Base-by-base conservation (phyloP, 2,329 filamentous ascomycete genomes). In the Paraphaeosphaeria sporulosa region DNA sequence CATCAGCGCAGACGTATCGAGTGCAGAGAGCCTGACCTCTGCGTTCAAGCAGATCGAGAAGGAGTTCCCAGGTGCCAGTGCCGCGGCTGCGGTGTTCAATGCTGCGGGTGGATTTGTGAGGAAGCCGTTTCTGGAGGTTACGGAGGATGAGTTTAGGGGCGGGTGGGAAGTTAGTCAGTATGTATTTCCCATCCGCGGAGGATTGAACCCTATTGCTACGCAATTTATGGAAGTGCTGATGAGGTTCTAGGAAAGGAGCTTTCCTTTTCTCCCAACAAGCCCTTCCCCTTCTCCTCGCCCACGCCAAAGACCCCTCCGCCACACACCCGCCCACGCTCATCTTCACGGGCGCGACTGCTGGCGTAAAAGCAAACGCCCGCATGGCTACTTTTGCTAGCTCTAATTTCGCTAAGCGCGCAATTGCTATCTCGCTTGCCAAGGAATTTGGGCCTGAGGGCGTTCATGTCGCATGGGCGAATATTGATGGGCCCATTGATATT, bases 391-490 rank as follows among this genome's bases (percentile, higher is more conserved):
- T 97, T 71, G 90, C 92, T 0, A 86, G 88, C 2, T 90, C 89
- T 30, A 96, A 96, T 75, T 96, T 92, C 73, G 92, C 91, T 3
- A 80, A 90, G 67, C 84, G 93, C 36, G 92, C 89, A 0, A 78
- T 96, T 53, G 84, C 86, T 0, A 92, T 94, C 77, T 90, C 87
- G 32, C 82, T 96, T 23, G 91, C 93, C 0, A 86, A 90, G 58
- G 93, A 96, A 75, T 96, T 95, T 76, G 91, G 90, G 0, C 92
- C 93, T 0, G 83, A 91, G 75, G 93, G 93, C 1, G 86, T 97
- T 1, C 93, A 96, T 76, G 89, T 96, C 1, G 87, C 90, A 0
- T 91, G 96, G 78, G 87, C 89, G 5, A 87, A 96, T 62, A 89
- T 96, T 57, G 93, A 97, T 71, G 93, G 92, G 0, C 85, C 92